Evolutionary conservation across 176 grass and related monocot genomes (phyloP).

Genomic region (Musa acuminata): DNA sequence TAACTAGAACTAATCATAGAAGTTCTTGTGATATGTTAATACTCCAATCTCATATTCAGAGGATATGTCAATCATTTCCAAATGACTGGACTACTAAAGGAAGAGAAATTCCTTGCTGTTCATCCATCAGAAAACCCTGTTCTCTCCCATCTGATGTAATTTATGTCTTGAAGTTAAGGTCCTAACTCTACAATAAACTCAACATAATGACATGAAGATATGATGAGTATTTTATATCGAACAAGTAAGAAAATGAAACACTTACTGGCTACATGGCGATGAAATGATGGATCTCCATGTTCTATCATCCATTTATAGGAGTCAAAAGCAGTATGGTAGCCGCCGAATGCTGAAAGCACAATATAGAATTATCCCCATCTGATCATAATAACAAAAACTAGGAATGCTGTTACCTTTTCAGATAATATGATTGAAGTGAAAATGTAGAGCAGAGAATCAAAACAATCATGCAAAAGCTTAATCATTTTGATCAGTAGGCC

Average conservation of each 20-base stretch:
- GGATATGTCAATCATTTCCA: too few relatives aligned
- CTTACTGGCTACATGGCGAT: constrained; percentile 88
- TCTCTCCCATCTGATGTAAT: background rate
- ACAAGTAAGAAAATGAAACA: constrained; percentile 1
- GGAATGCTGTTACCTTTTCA: background rate
- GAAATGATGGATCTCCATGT: constrained; percentile 80
- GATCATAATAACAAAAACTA: background rate
- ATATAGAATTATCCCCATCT: constrained; percentile 2
- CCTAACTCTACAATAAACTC: too few relatives aligned
- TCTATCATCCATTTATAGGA: constrained; percentile 73
- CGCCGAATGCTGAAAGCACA: constrained; percentile 68
- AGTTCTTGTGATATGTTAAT: too few relatives aligned
- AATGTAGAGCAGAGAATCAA: too few relatives aligned
- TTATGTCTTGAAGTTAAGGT: too few relatives aligned
- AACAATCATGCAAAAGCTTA: background rate
- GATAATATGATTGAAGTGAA: background rate
- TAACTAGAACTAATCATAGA: too few relatives aligned
- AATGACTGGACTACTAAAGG: too few relatives aligned
- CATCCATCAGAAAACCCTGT: background rate
- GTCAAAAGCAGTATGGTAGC: constrained; percentile 84
- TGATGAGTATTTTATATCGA: background rate
- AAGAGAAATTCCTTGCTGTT: too few relatives aligned
- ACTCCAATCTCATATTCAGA: too few relatives aligned
- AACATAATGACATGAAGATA: too few relatives aligned
- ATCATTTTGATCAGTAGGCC: background rate